A percentile compares a stretch with the other conserved stretches of the same genome.
Conservation (phyloP, 2,329 filamentous ascomycete species). For the Pyrenophora seminiperda region DNA sequence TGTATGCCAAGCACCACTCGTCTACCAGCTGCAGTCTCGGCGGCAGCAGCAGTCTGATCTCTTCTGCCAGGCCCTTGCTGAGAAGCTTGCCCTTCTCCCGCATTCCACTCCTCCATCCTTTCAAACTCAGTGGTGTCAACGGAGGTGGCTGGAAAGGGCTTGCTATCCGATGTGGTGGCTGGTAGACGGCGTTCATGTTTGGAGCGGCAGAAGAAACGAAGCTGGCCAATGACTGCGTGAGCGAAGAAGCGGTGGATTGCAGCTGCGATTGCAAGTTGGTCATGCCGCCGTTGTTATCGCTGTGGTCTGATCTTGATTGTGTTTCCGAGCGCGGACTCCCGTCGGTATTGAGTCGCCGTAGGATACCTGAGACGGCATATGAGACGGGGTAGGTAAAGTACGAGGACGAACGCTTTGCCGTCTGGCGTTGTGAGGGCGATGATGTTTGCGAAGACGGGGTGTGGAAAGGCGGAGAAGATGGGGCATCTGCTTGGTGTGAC, state of each 20-base stretch:
- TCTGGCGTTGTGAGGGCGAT: slow-evolving; percentile 12
- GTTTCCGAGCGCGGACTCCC: slow-evolving; percentile 26
- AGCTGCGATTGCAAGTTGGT: slow-evolving; percentile 27
- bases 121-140: slow-evolving; percentile 76
- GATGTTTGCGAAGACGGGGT: slow-evolving; percentile 12
- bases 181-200: slow-evolving; percentile 65
- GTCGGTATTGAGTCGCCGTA: slow-evolving; percentile 55
- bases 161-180: slow-evolving; percentile 64
- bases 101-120: slow-evolving; percentile 68
- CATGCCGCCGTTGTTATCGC: slow-evolving; percentile 12
- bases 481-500: slow-evolving; percentile 32
- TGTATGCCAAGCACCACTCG: slow-evolving; percentile 85
- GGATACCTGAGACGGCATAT: slow-evolving; percentile 55
- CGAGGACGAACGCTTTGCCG: slow-evolving; percentile 41
- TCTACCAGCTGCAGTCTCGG: slow-evolving; percentile 85
- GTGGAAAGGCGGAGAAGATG: slow-evolving; percentile 22
- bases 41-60: slow-evolving; percentile 87
- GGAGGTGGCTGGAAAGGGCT: slow-evolving; percentile 88
- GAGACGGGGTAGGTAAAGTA: slow-evolving; percentile 58
- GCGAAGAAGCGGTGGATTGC: slow-evolving; percentile 28
- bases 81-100: slow-evolving; percentile 68
- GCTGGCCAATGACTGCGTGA: slow-evolving; percentile 43
- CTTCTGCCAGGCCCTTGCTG: slow-evolving; percentile 77
- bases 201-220: slow-evolving; percentile 38
- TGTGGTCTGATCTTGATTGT: slow-evolving; percentile 16